Evolutionary conservation across 768 basidiomycete species (phyloP), one percentile per base, ranked within the genome.

Genomic region (Mrakia gelida): DNA sequence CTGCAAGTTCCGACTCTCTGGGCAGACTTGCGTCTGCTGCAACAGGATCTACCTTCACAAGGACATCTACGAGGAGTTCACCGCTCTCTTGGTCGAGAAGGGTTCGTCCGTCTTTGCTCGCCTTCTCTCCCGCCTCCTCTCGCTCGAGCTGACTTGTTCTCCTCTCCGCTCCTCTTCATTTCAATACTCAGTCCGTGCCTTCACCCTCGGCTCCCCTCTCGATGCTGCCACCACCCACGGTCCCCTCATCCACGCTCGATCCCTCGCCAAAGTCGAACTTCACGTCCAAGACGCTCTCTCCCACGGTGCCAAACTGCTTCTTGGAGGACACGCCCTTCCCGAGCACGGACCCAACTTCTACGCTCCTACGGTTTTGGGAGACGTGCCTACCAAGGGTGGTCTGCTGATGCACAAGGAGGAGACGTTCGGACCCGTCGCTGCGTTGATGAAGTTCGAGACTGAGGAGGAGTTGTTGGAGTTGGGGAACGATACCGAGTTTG

Each of bases 1-100:
- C 26, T 91, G 88, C 87, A 95, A 95, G 84, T 95, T 94, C 88
- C 89, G 93, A 28, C 85, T 86, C 23, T 89, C 88, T 30, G 94
- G 94, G 0, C 94, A 95, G 83, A 94, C 94, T 0, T 85, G 85
- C 71, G 85, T 85, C 21, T 85, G 84, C 77, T 62, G 61, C 75
- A 97, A 98, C 85, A 87, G 95, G 21, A 93, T 98, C 80, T 95
- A 92, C 81, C 94, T 98, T 41, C 96, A 98, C 73, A 91, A 93
- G 3, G 89, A 89, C 5, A 88, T 97, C 62, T 97, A 97, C 83
- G 94, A 94, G 75, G 92, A 95, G 78, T 99, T 97, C 83, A 92
- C 95, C 0, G 90, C 91, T 28, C 89, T 90, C 68, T 89, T 99
- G 23, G 90, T 92, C 5, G 92, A 93, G 81, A 84, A 84, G 61